A percentile compares a stretch with the other conserved stretches of the same genome.
These are phyloP conservation scores for Paradendryphiella salina DNA, from an alignment of 2,329 filamentous ascomycete species.

Conservation along the genomic window DNA sequence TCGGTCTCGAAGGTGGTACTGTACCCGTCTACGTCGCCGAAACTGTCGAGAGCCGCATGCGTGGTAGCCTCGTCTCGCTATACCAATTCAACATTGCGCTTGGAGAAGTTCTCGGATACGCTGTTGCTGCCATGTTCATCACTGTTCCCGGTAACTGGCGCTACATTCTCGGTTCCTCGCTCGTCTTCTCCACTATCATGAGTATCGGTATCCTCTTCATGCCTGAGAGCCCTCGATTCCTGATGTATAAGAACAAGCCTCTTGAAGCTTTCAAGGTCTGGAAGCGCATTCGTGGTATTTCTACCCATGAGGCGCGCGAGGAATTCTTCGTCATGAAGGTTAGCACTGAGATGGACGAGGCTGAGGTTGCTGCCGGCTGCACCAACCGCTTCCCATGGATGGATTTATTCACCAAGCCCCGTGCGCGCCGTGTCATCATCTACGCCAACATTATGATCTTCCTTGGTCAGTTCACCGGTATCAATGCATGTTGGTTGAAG, in stretches of 20 bases:
- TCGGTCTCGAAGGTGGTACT: conserved; percentile 73
- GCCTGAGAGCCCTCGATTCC: conserved; percentile 68
- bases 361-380: conserved; percentile 55
- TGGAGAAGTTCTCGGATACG: conserved; percentile 73
- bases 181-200: conserved; percentile 69
- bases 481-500: conserved; percentile 62
- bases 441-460: conserved; percentile 75
- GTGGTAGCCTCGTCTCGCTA: conserved; percentile 72
- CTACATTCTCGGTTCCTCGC: conserved; percentile 72
- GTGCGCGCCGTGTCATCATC: conserved; percentile 59
- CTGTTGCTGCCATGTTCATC: conserved; percentile 72
- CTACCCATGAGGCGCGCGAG: conserved; percentile 61
- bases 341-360: conserved; percentile 58
- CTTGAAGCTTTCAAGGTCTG: conserved; percentile 69
- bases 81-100: conserved; percentile 78
- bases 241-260: conserved; percentile 67
- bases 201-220: conserved; percentile 69
- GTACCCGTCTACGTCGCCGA: conserved; percentile 76
- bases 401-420: conserved; percentile 72
- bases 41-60: conserved; percentile 66
- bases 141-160: conserved; percentile 72
- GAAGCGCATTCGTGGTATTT: conserved; percentile 70
- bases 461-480: conserved; percentile 71
- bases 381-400: conserved; percentile 68
- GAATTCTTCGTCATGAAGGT: conserved; percentile 76